Evolutionary conservation across 441 rosid genomes (phyloP).

Genomic region (Euphorbia celastroides): DNA sequence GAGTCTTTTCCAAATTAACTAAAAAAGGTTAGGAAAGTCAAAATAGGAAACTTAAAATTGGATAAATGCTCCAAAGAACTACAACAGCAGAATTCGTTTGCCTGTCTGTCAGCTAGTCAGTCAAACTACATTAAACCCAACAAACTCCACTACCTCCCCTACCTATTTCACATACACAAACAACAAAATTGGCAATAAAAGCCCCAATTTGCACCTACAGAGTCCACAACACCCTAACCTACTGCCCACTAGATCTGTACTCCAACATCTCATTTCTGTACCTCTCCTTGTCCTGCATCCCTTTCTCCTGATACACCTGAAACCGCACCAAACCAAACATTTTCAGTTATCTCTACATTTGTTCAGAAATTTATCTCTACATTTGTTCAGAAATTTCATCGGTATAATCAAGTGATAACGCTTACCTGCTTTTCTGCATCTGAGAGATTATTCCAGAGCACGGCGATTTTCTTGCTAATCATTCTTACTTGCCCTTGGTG

Average conservation of each 20-base stretch:
- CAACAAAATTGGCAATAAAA: background rate
- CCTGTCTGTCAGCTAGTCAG: background rate
- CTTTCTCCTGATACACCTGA: constrained; percentile 74
- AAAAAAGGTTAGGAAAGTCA: no score
- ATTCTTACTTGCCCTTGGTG: constrained; percentile 49
- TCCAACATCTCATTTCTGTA: constrained; percentile 60
- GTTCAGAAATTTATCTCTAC: no score
- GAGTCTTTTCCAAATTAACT: no score
- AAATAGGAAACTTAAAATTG: no score
- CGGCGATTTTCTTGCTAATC: constrained; percentile 66
- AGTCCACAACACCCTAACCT: background rate
- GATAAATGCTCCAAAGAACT: background rate
- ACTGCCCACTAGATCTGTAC: constrained; percentile 32
- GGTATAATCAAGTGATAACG: background rate
- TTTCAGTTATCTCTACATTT: no score
- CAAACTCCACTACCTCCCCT: background rate
- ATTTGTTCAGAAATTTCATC: background rate
- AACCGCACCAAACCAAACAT: background rate
- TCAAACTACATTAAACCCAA: background rate
- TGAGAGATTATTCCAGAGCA: constrained; percentile 61
- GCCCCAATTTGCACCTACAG: background rate
- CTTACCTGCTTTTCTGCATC: constrained; percentile 75
- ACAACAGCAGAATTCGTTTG: background rate
- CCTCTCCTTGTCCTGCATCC: constrained; percentile 64
- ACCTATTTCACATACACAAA: background rate